Percentiles rank a stretch among this genome's conserved stretches.
These are phyloP conservation scores for Ampelomyces quisqualis DNA, from an alignment of 2,329 filamentous ascomycete species.

Conservation along the genomic window DNA sequence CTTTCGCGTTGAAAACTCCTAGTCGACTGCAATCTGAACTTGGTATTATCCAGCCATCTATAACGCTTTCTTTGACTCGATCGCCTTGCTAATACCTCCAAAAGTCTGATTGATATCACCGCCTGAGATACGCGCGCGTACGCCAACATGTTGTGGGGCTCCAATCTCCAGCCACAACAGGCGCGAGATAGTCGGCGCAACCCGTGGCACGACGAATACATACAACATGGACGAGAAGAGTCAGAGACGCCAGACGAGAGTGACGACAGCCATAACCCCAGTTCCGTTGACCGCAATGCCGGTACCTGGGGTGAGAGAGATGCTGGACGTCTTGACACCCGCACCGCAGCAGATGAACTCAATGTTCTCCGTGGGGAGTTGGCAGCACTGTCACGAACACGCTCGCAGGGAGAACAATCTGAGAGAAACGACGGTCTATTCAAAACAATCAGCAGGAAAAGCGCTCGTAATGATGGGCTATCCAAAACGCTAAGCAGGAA, in stretches of 20 bases:
- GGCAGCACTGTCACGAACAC: constrained; percentile 53
- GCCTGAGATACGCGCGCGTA: too few species aligned
- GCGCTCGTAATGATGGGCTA: constrained; percentile 12
- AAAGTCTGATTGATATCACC: too few species aligned
- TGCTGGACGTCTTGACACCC: constrained; percentile 55
- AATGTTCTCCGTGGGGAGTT: constrained; percentile 59
- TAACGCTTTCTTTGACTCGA: too few species aligned
- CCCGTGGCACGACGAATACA: constrained; percentile 37
- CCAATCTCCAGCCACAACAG: constrained; percentile 15
- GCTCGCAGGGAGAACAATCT: constrained; percentile 25
- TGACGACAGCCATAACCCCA: constrained; percentile 21
- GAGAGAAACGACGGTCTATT: constrained; percentile 28
- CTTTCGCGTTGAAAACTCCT: too few species aligned
- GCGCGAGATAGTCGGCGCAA: constrained; percentile 33
- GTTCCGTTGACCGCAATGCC: constrained; percentile 33
- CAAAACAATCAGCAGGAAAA: constrained; percentile 32
- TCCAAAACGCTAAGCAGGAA: constrained; percentile 25
- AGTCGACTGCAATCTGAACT: too few species aligned
- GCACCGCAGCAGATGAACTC: constrained; percentile 60
- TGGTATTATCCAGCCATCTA: too few species aligned
- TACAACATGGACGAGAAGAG: constrained; percentile 22
- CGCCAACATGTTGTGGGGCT: constrained; percentile 26
- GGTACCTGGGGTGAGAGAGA: constrained; percentile 65
- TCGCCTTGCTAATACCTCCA: too few species aligned
- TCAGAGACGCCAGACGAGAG: constrained; percentile 10